Conservation (phyloP, 306 rosid genomes). For the Castanea mollissima region DNA sequence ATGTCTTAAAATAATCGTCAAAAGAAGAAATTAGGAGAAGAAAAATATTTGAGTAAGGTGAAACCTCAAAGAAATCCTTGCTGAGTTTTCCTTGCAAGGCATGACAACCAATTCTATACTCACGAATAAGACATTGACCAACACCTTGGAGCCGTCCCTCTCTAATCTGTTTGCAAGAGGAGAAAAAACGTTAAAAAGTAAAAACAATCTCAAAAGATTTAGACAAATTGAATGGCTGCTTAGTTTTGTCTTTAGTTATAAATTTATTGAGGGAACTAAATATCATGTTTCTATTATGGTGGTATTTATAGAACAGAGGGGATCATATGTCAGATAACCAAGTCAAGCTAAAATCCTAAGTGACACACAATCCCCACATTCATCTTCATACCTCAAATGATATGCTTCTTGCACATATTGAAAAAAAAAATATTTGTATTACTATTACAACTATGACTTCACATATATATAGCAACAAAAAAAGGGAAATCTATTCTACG, state of each 20-base stretch:
- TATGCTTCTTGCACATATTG: too few relatives aligned
- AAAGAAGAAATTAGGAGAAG: slow-evolving; percentile 14
- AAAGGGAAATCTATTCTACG: too few relatives aligned
- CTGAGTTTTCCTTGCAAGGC: slow-evolving; percentile 67
- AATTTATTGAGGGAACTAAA: neutral
- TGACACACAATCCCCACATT: too few relatives aligned
- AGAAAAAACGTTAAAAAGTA: neutral
- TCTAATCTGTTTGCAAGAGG: slow-evolving; percentile 48
- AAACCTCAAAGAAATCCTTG: slow-evolving; percentile 87
- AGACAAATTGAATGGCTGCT: neutral
- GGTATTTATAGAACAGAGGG: too few relatives aligned
- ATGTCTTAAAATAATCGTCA: slow-evolving; percentile 4
- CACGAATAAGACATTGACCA: slow-evolving; percentile 78
- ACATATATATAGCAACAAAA: too few relatives aligned
- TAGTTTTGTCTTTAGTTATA: neutral
- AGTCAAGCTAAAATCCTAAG: too few relatives aligned
- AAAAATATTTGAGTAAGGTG: neutral
- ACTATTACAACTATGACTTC: too few relatives aligned
- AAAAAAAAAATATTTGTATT: too few relatives aligned
- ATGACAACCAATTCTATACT: slow-evolving; percentile 80
- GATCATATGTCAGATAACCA: neutral
- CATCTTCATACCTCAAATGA: too few relatives aligned
- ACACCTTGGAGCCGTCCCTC: slow-evolving; percentile 76
- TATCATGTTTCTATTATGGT: neutral
- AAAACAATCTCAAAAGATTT: neutral